A percentile compares a stretch with the other conserved stretches of the same genome.
Evolutionary conservation across 805 yeast species (phyloP).

Genomic region (Teunomyces kruisii): DNA sequence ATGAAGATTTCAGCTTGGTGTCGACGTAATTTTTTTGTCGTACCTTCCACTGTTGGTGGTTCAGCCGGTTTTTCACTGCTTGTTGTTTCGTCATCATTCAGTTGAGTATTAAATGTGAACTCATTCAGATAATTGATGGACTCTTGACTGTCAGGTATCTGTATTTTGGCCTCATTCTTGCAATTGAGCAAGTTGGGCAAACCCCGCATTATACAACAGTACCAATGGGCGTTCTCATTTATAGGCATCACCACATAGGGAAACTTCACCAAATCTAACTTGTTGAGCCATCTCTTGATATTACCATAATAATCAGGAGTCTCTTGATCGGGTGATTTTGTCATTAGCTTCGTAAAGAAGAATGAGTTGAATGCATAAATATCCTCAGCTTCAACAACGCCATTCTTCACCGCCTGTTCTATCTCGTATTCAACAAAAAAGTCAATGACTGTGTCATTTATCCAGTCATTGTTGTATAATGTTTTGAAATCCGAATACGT

Average conservation of each 20-base stretch:
- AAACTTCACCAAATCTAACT: slow-evolving; percentile 56
- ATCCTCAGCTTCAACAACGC: slow-evolving; percentile 29
- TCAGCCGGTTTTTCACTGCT: neutral
- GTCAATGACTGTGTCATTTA: slow-evolving; percentile 85
- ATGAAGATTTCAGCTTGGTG: slow-evolving; percentile 47
- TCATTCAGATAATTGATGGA: neutral
- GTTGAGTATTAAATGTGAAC: neutral
- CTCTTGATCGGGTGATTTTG: slow-evolving; percentile 20
- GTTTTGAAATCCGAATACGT: slow-evolving; percentile 75
- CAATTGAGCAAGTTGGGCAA: slow-evolving; percentile 31
- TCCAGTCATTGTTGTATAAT: slow-evolving; percentile 77
- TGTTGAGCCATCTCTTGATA: slow-evolving; percentile 76
- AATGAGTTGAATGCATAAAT: slow-evolving; percentile 75
- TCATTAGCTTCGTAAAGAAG: slow-evolving; percentile 66
- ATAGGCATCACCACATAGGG: slow-evolving; percentile 75
- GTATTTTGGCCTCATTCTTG: neutral
- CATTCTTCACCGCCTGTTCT: slow-evolving; percentile 30
- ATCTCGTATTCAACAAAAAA: slow-evolving; percentile 70
- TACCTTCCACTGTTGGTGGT: neutral
- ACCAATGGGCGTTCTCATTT: slow-evolving; percentile 85
- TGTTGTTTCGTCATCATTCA: neutral
- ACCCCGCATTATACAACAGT: slow-evolving; percentile 68
- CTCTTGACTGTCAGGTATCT: slow-evolving; percentile 7
- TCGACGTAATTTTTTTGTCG: neutral
- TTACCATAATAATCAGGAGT: slow-evolving; percentile 51